A percentile compares a stretch with the other conserved stretches of the same genome.
Evolutionary conservation across 2,329 filamentous ascomycete genomes (phyloP).

Genomic region (Elsinoe perseae): DNA sequence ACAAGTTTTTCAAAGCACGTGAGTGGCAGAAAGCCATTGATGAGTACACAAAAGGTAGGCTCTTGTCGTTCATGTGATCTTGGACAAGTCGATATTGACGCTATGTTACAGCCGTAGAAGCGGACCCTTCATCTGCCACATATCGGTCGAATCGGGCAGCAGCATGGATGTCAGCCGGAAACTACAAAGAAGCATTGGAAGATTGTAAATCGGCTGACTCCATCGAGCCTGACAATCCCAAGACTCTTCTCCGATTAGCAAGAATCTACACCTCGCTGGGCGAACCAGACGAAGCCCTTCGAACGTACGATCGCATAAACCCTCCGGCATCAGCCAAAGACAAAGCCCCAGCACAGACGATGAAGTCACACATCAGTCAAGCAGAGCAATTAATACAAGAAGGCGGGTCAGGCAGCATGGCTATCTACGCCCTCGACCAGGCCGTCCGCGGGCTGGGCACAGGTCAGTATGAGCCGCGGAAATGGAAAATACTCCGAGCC

Average conservation of each 20-base stretch:
- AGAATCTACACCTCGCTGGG: constrained; percentile 85
- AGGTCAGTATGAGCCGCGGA: constrained; percentile 72
- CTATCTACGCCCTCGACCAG: constrained; percentile 81
- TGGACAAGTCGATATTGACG: constrained; percentile 21
- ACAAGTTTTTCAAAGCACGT: constrained; percentile 94
- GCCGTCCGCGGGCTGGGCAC: constrained; percentile 72
- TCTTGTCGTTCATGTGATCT: constrained; percentile 16
- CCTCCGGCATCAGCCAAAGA: constrained; percentile 79
- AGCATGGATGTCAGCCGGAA: constrained; percentile 80
- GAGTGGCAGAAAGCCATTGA: constrained; percentile 82
- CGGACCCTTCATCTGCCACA: constrained; percentile 75
- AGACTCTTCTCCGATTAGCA: constrained; percentile 79
- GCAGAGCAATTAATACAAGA: constrained; percentile 69
- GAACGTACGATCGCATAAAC: constrained; percentile 71
- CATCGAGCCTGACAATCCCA: constrained; percentile 75
- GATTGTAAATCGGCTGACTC: constrained; percentile 78
- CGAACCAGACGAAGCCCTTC: constrained; percentile 76
- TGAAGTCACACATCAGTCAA: constrained; percentile 72
- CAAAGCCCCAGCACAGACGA: constrained; percentile 70
- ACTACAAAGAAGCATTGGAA: constrained; percentile 71
- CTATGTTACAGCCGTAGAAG: constrained; percentile 62
- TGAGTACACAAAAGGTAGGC: constrained; percentile 94
- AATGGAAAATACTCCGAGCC: constrained; percentile 88
- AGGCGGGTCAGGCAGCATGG: constrained; percentile 81
- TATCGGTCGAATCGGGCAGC: constrained; percentile 94